Percentiles rank a stretch among this genome's conserved stretches.
phyloP scores from a whole-genome alignment of 2,329 filamentous ascomycete genomes.

The Neofusicoccum umdonicola region DNA sequence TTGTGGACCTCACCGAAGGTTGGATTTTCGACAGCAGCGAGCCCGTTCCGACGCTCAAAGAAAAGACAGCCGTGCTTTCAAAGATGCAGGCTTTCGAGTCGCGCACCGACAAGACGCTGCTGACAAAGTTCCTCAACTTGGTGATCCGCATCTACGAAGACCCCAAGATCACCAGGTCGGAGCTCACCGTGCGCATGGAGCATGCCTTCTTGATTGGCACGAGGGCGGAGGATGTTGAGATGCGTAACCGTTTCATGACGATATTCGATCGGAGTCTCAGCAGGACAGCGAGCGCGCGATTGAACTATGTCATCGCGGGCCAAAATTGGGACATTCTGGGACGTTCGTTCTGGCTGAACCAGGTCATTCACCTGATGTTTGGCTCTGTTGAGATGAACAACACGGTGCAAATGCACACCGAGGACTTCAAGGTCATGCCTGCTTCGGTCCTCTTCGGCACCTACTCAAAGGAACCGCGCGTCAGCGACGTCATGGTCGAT shows the following conservation, averaged over 20 bases:
- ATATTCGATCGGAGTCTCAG: conserved; percentile 95
- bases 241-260: conserved; percentile 93
- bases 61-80: conserved; percentile 97
- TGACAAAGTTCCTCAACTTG: conserved; percentile 90
- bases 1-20: conserved; percentile 85
- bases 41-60: conserved; percentile 94
- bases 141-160: conserved; percentile 99
- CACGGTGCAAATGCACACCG: conserved; percentile 72
- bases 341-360: conserved; percentile 95
- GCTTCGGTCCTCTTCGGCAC: conserved; percentile 70
- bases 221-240: conserved; percentile 86
- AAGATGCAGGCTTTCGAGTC: conserved; percentile 98
- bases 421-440: conserved; percentile 79
- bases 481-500: conserved; percentile 69
- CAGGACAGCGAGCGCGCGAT: conserved; percentile 82
- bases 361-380: conserved; percentile 89
- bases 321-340: conserved; percentile 97
- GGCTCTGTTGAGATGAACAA: conserved; percentile 84
- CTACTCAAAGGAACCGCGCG: conserved; percentile 67
- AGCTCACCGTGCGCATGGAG: conserved; percentile 95
- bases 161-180: conserved; percentile 88
- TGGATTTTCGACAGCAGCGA: conserved; percentile 97
- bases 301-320: conserved; percentile 83
- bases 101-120: conserved; percentile 74
- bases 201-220: conserved; percentile 97